Evolutionary conservation across 257 asterid species (phyloP), one percentile per base, ranked within the genome.

Genomic region (Petrea volubilis): DNA sequence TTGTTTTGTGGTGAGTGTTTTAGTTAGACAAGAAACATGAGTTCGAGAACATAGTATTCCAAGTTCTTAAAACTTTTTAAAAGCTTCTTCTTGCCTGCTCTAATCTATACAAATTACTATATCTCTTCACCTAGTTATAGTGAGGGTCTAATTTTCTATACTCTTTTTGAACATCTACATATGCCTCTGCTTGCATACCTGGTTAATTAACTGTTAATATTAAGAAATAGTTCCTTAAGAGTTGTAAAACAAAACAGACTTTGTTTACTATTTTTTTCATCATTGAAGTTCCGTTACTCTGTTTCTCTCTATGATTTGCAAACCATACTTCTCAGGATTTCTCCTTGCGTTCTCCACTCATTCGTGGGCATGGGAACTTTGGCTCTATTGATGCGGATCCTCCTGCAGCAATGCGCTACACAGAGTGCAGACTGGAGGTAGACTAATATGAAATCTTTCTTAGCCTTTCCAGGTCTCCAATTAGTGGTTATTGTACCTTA

Each of bases 371-470:
- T 77, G 99, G 99, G 23, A 95, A 95, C 76, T 95, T 95, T 78
- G 99, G 99, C 58, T 95, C 98, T 61, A 88, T 95, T 51, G 99
- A 95, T 86, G 96, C 98, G 18, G 99, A 95, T 80, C 98, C 99
- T 81, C 87, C 99, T 67, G 99, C 99, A 9, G 99, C 99, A 61
- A 95, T 95, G 99, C 99, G 99, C 20, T 95, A 95, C 81, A 95
- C 98, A 46, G 99, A 95, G 78, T 95, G 99, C 80, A 83, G 99
- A 77, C 88, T 95, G 80, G 97, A 90, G 88, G 99, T 95, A 81
- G 75, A 74, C 69, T 64, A 27, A 29, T 21, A 46, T 29, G 34
- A 36, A 36, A 74, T 64, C 57, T 67, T 79, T 13, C 38, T 7
- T 51, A 24, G 68, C 33, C 50, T 29, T 73, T 4, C 24, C 29